Evolutionary conservation across 108 stramenopile species (phyloP).

Genomic region (Fragilariopsis cylindrus): DNA sequence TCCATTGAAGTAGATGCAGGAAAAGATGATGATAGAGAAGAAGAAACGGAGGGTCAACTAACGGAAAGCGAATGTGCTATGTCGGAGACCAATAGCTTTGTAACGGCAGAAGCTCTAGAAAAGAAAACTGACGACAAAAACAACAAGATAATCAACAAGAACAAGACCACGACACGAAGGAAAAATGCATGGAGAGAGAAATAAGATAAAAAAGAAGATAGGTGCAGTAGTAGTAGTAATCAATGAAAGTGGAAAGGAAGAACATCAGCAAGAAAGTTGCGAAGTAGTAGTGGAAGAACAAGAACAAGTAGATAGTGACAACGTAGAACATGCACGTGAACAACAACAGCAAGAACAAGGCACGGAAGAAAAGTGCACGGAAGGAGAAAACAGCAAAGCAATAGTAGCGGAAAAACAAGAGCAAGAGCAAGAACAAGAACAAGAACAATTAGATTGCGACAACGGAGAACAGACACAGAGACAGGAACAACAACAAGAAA

Average conservation of each 20-base stretch:
- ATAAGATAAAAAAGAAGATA: neutral
- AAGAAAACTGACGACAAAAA: neutral
- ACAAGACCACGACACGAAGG: neutral
- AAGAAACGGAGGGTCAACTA: neutral
- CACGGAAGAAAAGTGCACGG: neutral
- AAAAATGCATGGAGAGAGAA: neutral
- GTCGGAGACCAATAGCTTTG: neutral
- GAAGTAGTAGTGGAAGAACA: neutral
- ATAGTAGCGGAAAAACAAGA: neutral
- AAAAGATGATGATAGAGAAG: neutral
- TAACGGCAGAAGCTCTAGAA: neutral
- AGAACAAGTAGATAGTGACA: neutral
- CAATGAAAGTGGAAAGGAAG: neutral
- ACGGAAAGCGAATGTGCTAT: neutral
- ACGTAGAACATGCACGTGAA: neutral
- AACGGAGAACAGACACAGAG: constrained; percentile 10
- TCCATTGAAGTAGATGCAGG: neutral
- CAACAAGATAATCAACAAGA: neutral
- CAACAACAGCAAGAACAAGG: neutral
- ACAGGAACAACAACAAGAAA: constrained; percentile 17
- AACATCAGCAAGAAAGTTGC: neutral
- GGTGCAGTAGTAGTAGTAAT: neutral
- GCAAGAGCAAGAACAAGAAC: constrained; percentile 5
- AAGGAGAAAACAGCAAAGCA: neutral
- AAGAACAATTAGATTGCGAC: neutral